Percentiles rank a stretch among this genome's conserved stretches.
Evolutionary conservation across 768 basidiomycete genomes (phyloP).

Genomic region (Kwoniella mangroviensis): DNA sequence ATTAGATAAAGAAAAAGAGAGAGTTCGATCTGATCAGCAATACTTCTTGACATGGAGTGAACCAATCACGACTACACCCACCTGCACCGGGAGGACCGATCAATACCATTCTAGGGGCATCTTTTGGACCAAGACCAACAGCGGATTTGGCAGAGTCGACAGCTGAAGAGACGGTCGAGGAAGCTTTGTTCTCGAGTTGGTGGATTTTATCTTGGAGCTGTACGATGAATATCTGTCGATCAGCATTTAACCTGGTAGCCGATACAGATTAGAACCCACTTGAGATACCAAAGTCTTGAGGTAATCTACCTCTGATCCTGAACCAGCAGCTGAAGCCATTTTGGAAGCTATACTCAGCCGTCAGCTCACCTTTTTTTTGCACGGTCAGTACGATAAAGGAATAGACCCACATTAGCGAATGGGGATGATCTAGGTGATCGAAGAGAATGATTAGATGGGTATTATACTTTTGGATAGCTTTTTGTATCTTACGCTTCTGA

Average conservation of each 20-base stretch:
- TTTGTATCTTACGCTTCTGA: background rate
- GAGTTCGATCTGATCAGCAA: no score
- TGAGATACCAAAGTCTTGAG: constrained; percentile 90
- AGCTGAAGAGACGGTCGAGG: constrained; percentile 35
- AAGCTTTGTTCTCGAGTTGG: constrained; percentile 71
- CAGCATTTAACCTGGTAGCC: background rate
- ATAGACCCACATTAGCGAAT: no score
- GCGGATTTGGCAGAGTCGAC: constrained; percentile 61
- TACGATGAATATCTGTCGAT: background rate
- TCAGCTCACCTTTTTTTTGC: no score
- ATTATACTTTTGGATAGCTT: constrained; percentile 4
- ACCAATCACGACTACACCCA: constrained; percentile 57
- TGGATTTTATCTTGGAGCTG: constrained; percentile 84
- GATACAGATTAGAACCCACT: constrained; percentile 43
- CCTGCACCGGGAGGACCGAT: constrained; percentile 97
- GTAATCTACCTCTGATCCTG: constrained; percentile 76
- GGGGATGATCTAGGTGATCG: constrained; percentile 4
- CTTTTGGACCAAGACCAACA: constrained; percentile 59
- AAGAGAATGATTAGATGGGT: background rate
- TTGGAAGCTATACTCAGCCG: background rate
- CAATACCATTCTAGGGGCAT: constrained; percentile 84
- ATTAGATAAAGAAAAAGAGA: no score
- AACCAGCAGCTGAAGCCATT: constrained; percentile 31
- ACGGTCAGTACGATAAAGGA: no score
- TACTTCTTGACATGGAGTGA: no score